A percentile compares a stretch with the other conserved stretches of the same genome.
These are phyloP conservation scores for Lasiodiplodia citricola DNA, from an alignment of 2,329 filamentous ascomycete species.

Conservation along the genomic window DNA sequence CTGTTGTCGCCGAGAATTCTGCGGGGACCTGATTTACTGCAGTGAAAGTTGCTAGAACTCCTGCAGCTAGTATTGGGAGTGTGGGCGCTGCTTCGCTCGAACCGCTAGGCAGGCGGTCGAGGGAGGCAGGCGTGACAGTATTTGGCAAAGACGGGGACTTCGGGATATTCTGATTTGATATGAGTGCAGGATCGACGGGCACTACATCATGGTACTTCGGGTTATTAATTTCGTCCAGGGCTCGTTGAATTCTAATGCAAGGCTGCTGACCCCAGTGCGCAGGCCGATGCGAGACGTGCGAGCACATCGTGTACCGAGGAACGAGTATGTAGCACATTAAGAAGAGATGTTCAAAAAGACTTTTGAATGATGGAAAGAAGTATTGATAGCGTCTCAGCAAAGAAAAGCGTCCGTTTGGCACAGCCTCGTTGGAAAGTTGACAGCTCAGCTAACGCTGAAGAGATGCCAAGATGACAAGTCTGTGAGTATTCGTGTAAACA, in stretches of 20 bases:
- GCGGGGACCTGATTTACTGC: background rate
- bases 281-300: constrained; percentile 2
- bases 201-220: background rate
- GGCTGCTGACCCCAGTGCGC: constrained; percentile 11
- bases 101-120: too few relatives aligned
- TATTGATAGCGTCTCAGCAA: too few relatives aligned
- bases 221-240: constrained; percentile 4
- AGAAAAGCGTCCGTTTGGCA: background rate
- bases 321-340: background rate
- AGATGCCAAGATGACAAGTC: background rate
- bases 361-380: background rate
- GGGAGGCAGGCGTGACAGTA: background rate
- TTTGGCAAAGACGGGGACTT: background rate
- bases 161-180: background rate
- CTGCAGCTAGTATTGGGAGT: background rate
- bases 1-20: background rate
- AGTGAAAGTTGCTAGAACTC: background rate
- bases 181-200: background rate
- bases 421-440: background rate
- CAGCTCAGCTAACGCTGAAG: background rate
- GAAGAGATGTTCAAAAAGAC: too few relatives aligned
- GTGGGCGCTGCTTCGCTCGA: background rate
- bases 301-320: constrained; percentile 14
- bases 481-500: background rate
- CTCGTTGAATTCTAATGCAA: background rate